Base-by-base conservation (phyloP, 73 alveolate genomes). In the Paraurostyla sp. region DNA sequence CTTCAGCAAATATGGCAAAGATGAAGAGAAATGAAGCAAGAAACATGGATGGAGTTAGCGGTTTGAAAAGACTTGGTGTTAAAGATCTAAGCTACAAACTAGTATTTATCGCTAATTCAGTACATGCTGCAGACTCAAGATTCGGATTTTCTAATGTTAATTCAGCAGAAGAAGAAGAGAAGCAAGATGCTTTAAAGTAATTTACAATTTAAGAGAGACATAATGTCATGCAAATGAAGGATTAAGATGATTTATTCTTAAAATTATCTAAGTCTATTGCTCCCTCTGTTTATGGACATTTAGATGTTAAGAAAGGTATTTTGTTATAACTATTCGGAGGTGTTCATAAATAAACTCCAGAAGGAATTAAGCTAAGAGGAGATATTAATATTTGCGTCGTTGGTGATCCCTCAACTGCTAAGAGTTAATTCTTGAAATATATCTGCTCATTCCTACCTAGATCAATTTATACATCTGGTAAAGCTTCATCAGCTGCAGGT, bases 371-470 rank as follows among this genome's bases (percentile, higher is more conserved):
- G 92, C 94, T 98, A 33, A 95, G 99, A 88, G 99, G 99, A 42
- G 99, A 98, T 86, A 89, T 98, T 85, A 98, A 98, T 82, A 92
- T 97, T 58, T 98, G 99, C 81, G 71, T 98, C 76, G 99, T 98
- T 7, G 99, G 99, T 7, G 99, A 98, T 84, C 99, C 99, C 0
- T 94, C 99, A 0, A 98, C 99, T 29, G 99, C 99, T 25, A 98
- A 98, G 90, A 91, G 98, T 33, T 98, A 98, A 92, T 96, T 98
- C 94, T 86, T 98, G 75, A 98, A 98, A 90, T 98, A 98, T 91
- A 98, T 97, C 25, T 85, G 97, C 85, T 90, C 94, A 35, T 92
- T 98, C 76, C 89, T 97, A 35, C 99, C 99, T 43, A 68, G 98
- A 32, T 91, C 99, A 11, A 97, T 98, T 52, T 98, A 98, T 69